phyloP scores from a whole-genome alignment of 345 rosid genomes.

The Corymbia maculata region DNA sequence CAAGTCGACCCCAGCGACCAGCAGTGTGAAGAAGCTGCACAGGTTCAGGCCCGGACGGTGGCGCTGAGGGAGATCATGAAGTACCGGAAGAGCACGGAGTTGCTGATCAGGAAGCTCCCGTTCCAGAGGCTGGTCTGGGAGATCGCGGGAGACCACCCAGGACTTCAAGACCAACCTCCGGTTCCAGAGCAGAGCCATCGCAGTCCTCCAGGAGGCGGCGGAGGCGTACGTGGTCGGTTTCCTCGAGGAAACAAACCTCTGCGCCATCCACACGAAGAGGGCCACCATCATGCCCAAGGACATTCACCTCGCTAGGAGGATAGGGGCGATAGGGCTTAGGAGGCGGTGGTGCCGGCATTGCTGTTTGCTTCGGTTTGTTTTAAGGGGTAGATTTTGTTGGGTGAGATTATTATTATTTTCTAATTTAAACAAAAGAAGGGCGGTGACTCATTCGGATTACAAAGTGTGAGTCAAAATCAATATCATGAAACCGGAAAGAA shows the following conservation, averaged over 20 bases:
- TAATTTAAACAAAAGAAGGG: too few relatives aligned
- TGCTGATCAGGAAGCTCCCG: conserved; percentile 16
- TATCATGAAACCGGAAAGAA: too few relatives aligned
- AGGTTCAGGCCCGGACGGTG: too few relatives aligned
- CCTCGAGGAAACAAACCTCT: conserved; percentile 12
- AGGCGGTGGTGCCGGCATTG: not conserved
- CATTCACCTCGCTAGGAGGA: too few relatives aligned
- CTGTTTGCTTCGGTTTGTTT: too few relatives aligned
- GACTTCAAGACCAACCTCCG: conserved; percentile 17
- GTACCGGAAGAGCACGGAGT: conserved; percentile 21
- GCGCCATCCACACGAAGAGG: conserved; percentile 17
- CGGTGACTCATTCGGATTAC: too few relatives aligned
- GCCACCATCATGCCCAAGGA: conserved; percentile 19
- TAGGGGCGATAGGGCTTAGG: conserved; percentile 14
- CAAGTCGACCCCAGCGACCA: conserved; percentile 17
- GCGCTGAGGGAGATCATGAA: too few relatives aligned
- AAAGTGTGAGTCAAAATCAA: too few relatives aligned
- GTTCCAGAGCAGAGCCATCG: conserved; percentile 16
- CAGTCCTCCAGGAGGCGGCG: conserved; percentile 17
- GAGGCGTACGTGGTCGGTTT: conserved; percentile 15
- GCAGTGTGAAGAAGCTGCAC: conserved; percentile 18
- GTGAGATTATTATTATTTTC: too few relatives aligned
- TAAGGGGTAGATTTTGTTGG: not conserved
- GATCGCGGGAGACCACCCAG: conserved; percentile 1
- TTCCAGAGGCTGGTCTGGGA: conserved; percentile 19